Base-by-base conservation (phyloP, 768 basidiomycete species). In the Clavaria fumosa region DNA sequence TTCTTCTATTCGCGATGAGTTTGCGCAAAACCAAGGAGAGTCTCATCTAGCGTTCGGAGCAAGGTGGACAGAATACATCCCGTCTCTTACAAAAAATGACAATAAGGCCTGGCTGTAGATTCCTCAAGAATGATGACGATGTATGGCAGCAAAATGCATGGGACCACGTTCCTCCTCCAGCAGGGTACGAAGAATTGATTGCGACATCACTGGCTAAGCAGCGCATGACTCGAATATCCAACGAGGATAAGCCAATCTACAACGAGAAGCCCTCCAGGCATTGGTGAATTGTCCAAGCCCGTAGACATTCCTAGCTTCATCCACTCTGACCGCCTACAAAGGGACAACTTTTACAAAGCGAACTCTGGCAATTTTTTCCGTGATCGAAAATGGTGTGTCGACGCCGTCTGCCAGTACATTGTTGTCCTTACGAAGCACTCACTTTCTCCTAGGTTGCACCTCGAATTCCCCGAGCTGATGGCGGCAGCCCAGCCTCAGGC, bases 401-500 rank as follows among this genome's bases (percentile, higher is more conserved):
- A 24, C 7, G 40, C 44, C 22, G 9, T 14, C 12, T 34, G 39
- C 5, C 23, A 24, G 0, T 21, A 11, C 18, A 3, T 14, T 9
- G n/a, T n/a, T n/a, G n/a, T n/a, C 19, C 15, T 21, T 4, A 31
- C 30, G 14, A 19, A 23, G n/a, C 6, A n/a, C 31, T 35, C 9
- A 34, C 15, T 10, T 19, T n/a, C 15, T 31, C 37, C 38, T 20
- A 83, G 79, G 93, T 64, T 97, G 21, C 73, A 83, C 47, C 74
- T 85, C n/a, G 95, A 99, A 55, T 97, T 97, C 49, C 84, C 83
- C 0, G 90, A 96, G 49, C 67, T 97, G 15, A 61, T 81, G 18
- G 66, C 66, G 7, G 78, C 79, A 1, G 69, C 79, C 9, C 63
- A 75, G 44, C 60, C 72, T 2, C 70, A 79, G 45, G 84, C 84